phyloP scores from a whole-genome alignment of 768 basidiomycete species.

The Hericium erinaceus region DNA sequence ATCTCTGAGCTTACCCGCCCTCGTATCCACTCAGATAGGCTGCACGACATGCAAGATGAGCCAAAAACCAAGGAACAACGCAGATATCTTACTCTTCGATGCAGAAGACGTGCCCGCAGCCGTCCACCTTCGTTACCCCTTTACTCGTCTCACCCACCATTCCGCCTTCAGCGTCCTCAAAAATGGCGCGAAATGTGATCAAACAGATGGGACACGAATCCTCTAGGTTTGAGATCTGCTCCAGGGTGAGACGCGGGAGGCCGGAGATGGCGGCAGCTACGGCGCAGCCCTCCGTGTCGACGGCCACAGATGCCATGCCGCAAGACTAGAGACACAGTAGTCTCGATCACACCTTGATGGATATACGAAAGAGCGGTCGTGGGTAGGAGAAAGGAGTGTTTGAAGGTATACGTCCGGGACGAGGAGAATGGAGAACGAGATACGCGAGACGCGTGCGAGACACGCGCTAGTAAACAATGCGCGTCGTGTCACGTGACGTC shows the following conservation, averaged over 20 bases:
- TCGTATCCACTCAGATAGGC: slow-evolving; percentile 60
- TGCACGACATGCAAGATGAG: slow-evolving; percentile 15
- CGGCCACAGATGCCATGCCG: neutral
- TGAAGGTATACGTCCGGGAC: neutral
- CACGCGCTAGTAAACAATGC: slow-evolving; percentile 10
- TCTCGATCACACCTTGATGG: neutral
- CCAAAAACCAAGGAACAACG: neutral
- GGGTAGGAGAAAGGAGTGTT: neutral
- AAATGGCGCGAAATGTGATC: slow-evolving; percentile 36
- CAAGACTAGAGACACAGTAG: neutral
- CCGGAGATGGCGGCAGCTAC: slow-evolving; percentile 3
- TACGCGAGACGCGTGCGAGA: neutral
- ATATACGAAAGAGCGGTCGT: too few relatives aligned
- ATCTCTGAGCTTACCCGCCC: slow-evolving; percentile 34
- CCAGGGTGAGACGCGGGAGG: slow-evolving; percentile 2
- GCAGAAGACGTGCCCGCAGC: slow-evolving; percentile 64
- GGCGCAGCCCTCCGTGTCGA: neutral
- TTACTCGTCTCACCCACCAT: slow-evolving; percentile 13
- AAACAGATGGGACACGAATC: slow-evolving; percentile 65
- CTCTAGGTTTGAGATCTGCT: slow-evolving; percentile 21
- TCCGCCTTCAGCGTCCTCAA: slow-evolving; percentile 18
- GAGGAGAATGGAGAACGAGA: neutral
- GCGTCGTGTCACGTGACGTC: slow-evolving; percentile 13
- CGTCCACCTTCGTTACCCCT: slow-evolving; percentile 48
- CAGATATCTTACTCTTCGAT: slow-evolving; percentile 42